phyloP scores from a whole-genome alignment of 495 filamentous ascomycete genomes.

The Apiosordaria backusii region DNA sequence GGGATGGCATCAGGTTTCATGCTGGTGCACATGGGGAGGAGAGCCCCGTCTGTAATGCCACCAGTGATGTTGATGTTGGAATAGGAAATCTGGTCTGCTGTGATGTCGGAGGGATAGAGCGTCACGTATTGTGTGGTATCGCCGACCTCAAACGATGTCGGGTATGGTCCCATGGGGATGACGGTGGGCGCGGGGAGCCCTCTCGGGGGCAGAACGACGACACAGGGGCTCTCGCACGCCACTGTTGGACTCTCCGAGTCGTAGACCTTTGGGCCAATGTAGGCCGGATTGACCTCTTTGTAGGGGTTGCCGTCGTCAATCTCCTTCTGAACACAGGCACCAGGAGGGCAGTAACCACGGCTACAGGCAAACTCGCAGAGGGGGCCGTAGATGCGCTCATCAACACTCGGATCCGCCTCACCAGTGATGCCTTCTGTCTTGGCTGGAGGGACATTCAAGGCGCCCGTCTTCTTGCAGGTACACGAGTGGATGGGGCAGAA shows the following conservation, averaged over 20 bases:
- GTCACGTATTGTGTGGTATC: neutral
- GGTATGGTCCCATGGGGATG: neutral
- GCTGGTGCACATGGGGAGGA: neutral
- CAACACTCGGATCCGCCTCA: no score
- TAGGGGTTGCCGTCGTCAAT: neutral
- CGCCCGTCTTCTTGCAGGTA: neutral
- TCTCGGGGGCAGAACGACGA: neutral
- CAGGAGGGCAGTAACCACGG: neutral
- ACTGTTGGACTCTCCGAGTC: no score
- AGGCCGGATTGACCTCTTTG: no score
- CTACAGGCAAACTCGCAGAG: slow-evolving; percentile 2
- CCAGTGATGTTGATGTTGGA: neutral
- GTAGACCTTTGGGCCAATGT: no score
- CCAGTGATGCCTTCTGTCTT: neutral
- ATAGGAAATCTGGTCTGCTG: neutral
- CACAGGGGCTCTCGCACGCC: neutral
- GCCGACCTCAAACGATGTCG: neutral
- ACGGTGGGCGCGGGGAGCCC: neutral
- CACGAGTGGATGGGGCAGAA: neutral
- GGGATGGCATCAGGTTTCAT: neutral
- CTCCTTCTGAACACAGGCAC: neutral
- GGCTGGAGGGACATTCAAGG: neutral
- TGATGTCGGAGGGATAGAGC: neutral
- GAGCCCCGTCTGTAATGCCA: neutral
- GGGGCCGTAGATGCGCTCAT: neutral